Evolutionary conservation across 1,284 basidiomycete species (phyloP).

Genomic region (Microbotryum silenes-acaulis): DNA sequence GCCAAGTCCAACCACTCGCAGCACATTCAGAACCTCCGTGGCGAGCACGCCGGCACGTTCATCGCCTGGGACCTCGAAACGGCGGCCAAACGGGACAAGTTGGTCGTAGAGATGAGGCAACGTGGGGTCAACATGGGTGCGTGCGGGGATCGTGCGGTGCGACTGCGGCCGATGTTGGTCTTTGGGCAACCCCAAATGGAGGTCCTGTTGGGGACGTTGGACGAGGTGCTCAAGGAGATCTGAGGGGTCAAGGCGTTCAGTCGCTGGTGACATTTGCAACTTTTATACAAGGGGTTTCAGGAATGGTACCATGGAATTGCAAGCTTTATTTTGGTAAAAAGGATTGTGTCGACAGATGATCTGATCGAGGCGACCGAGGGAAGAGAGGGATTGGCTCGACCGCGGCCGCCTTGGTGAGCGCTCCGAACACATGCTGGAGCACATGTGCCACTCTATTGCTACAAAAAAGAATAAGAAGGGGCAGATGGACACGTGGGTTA

Average conservation of each 20-base stretch:
- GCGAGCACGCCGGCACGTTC: slow-evolving; percentile 48
- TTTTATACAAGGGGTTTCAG: too few relatives aligned
- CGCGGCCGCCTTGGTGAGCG: too few relatives aligned
- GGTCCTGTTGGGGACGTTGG: slow-evolving; percentile 7
- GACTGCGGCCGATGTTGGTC: slow-evolving; percentile 41
- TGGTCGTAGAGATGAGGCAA: slow-evolving; percentile 44
- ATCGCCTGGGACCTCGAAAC: slow-evolving; percentile 47
- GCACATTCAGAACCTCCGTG: slow-evolving; percentile 44
- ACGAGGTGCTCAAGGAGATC: neutral
- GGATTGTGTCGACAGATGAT: too few relatives aligned
- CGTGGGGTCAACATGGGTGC: slow-evolving; percentile 46
- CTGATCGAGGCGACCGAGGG: too few relatives aligned
- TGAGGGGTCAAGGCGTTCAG: neutral
- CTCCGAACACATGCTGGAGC: too few relatives aligned
- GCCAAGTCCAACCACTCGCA: slow-evolving; percentile 23
- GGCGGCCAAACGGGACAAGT: slow-evolving; percentile 42
- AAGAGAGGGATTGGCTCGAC: too few relatives aligned
- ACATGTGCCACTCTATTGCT: too few relatives aligned
- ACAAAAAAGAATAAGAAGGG: too few relatives aligned
- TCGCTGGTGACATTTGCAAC: too few relatives aligned
- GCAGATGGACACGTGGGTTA: too few relatives aligned
- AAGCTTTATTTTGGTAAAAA: too few relatives aligned
- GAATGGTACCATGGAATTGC: too few relatives aligned
- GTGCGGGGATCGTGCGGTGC: slow-evolving; percentile 40
- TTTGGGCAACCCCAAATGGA: slow-evolving; percentile 4